Evolutionary conservation across 31 red algal genomes (phyloP).

Genomic region (Porphyra umbilicalis): DNA sequence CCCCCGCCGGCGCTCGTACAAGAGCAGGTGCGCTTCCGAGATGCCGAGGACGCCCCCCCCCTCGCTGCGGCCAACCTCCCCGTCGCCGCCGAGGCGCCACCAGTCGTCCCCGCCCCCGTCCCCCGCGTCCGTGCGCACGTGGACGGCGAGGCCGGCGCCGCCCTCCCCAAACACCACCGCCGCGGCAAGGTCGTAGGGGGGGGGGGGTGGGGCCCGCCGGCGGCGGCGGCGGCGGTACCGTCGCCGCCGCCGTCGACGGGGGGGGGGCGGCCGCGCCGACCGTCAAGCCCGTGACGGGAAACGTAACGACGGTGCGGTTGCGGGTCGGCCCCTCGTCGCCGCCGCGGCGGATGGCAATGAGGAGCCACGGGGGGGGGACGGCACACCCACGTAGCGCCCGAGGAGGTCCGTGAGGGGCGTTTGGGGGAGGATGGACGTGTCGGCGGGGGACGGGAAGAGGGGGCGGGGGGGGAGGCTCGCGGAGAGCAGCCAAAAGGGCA

Average conservation of each 20-base stretch:
- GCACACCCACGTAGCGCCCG: neutral
- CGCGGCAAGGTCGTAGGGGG: neutral
- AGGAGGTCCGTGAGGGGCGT: slow-evolving; percentile 40
- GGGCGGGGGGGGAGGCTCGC: slow-evolving; percentile 73
- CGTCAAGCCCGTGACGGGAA: neutral
- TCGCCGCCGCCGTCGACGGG: no score
- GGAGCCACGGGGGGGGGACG: neutral
- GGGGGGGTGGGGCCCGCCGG: neutral
- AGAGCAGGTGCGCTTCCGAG: neutral
- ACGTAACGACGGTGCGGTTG: neutral
- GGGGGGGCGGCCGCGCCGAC: neutral
- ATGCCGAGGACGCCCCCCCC: neutral
- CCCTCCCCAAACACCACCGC: neutral
- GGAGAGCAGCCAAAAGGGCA: slow-evolving; percentile 77
- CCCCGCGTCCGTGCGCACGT: neutral
- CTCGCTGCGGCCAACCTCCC: neutral
- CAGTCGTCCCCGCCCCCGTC: neutral
- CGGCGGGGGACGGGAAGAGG: slow-evolving; percentile 73
- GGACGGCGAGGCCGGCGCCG: neutral
- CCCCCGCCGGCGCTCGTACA: neutral
- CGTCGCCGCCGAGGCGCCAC: neutral
- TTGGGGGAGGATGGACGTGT: slow-evolving; percentile 62
- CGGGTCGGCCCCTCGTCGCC: neutral
- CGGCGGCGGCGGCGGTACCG: no score
- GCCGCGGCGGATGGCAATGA: neutral